A percentile compares a stretch with the other conserved stretches of the same genome.
Conservation (phyloP, 2,329 filamentous ascomycete species). For the Trichoderma oligosporum region DNA sequence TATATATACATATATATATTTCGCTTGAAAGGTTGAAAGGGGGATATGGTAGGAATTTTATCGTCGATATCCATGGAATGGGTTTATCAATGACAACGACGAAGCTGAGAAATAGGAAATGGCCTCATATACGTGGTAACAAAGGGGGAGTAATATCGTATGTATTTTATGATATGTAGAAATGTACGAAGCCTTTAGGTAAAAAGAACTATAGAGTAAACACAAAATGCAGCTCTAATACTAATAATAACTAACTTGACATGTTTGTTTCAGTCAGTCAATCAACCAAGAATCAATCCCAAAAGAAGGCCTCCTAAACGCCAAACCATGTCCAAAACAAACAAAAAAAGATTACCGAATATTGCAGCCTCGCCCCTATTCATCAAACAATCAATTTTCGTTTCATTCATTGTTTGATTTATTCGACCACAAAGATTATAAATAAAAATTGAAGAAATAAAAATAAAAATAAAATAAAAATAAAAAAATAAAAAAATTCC, state of each 20-base stretch:
- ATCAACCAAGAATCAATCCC: slow-evolving; percentile 1
- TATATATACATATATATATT: no score
- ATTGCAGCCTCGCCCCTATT: background rate
- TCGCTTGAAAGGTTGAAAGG: background rate
- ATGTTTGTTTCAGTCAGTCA: background rate
- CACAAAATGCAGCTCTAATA: slow-evolving; percentile 1
- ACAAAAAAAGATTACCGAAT: no score
- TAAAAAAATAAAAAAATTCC: slow-evolving; percentile 8
- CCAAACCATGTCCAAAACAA: background rate
- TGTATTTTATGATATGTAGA: background rate
- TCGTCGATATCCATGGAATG: background rate
- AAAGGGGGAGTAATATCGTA: background rate
- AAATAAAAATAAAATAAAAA: background rate
- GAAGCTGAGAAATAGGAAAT: background rate
- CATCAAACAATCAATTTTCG: background rate
- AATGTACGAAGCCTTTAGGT: background rate
- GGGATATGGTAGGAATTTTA: no score
- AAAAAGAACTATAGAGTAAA: background rate
- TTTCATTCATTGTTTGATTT: background rate
- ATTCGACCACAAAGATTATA: background rate
- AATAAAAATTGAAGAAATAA: background rate
- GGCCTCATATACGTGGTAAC: background rate
- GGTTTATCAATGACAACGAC: background rate
- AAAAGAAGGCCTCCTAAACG: background rate
- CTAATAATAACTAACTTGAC: background rate